A percentile compares a stretch with the other conserved stretches of the same genome.
Conservation (phyloP, 2,329 filamentous ascomycete genomes). For the Myriosclerotinia duriaeana region DNA sequence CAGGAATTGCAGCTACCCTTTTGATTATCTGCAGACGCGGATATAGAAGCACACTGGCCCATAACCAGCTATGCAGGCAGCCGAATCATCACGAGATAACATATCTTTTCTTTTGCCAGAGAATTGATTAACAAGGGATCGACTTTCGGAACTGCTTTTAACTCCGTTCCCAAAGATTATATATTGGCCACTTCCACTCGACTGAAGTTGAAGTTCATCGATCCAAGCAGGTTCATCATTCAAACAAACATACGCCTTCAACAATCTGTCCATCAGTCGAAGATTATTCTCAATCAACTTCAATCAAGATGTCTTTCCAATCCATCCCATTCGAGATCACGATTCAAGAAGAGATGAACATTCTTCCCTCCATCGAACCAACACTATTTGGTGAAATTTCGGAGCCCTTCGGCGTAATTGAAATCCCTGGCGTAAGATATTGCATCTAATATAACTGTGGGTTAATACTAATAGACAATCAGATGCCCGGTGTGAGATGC, state of each 20-base stretch:
- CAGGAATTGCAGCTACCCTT: slow-evolving; percentile 8
- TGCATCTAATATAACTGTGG: neutral
- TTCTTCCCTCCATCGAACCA: slow-evolving; percentile 1
- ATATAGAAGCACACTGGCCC: neutral
- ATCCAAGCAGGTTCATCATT: slow-evolving; percentile 1
- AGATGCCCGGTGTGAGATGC: slow-evolving; percentile 53
- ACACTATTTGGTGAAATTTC: neutral
- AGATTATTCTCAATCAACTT: neutral
- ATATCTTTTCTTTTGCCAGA: slow-evolving; percentile 4
- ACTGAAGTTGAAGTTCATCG: slow-evolving; percentile 7
- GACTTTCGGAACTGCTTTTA: neutral
- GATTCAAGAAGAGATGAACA: slow-evolving; percentile 15
- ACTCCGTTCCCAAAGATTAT: slow-evolving; percentile 4
- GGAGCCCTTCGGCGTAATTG: slow-evolving; percentile 18
- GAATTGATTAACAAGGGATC: neutral
- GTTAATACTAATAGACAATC: slow-evolving; percentile 26
- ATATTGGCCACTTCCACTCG: slow-evolving; percentile 12
- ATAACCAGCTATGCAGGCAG: slow-evolving; percentile 1
- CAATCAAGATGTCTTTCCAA: slow-evolving; percentile 20
- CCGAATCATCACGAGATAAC: slow-evolving; percentile 1
- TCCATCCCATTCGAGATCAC: slow-evolving; percentile 4
- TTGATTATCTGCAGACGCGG: slow-evolving; percentile 18
- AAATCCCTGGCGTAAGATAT: slow-evolving; percentile 10
- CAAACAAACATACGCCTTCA: neutral
- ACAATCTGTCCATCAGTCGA: neutral